Conservation (phyloP, 768 basidiomycete genomes). For the Mycena amicta region DNA sequence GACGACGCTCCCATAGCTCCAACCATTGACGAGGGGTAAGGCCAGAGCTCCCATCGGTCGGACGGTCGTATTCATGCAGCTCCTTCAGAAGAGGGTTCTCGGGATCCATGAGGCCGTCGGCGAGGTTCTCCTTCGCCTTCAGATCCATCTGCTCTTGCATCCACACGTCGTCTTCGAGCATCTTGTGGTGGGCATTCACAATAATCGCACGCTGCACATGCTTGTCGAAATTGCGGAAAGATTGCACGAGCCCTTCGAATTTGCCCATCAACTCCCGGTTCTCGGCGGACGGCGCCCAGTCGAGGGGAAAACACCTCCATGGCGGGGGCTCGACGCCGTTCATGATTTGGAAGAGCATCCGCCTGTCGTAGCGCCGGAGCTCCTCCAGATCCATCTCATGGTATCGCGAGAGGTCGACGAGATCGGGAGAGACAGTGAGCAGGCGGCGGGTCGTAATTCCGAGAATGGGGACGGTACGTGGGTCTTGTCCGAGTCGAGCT, state of each 20-base stretch:
- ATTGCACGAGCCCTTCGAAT: not conserved
- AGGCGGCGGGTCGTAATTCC: constrained; percentile 16
- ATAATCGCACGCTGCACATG: not conserved
- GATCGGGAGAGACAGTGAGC: constrained; percentile 9
- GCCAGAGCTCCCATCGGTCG: not conserved
- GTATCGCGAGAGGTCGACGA: constrained; percentile 17
- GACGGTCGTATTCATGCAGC: not conserved
- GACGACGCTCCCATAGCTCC: constrained; percentile 8
- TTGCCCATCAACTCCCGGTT: not conserved
- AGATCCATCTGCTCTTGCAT: not conserved
- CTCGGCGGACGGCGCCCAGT: constrained; percentile 1
- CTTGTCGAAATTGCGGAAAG: not conserved
- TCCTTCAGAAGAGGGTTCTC: not conserved
- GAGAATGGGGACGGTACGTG: constrained; percentile 17
- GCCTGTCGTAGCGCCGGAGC: constrained; percentile 18
- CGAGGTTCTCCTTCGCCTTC: not conserved
- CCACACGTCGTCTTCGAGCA: constrained; percentile 1
- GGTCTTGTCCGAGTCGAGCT: constrained; percentile 12
- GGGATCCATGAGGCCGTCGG: not conserved
- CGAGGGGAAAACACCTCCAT: not conserved
- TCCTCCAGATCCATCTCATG: constrained; percentile 22
- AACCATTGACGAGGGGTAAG: not conserved
- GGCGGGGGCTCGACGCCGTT: constrained; percentile 17
- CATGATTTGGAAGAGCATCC: constrained; percentile 6
- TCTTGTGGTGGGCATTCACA: not conserved